phyloP scores from a whole-genome alignment of 2,329 filamentous ascomycete species.

The Ceratocystis eucalypticola region DNA sequence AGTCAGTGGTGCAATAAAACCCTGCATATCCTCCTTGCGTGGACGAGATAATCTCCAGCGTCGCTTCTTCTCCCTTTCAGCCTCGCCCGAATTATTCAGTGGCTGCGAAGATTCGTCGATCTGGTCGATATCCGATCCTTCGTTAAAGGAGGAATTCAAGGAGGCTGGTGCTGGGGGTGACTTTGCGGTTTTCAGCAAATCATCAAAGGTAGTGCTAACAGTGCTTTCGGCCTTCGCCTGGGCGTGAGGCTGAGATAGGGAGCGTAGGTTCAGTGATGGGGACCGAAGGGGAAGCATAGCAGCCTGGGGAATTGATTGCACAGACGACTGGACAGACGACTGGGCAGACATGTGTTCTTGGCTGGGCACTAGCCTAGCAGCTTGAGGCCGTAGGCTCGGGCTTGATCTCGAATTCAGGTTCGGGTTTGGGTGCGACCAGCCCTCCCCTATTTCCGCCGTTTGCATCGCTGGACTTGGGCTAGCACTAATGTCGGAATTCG shows the following conservation, averaged over 20 bases:
- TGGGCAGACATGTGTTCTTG: background rate
- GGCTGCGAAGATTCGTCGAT: conserved; percentile 39
- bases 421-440: background rate
- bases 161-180: conserved; percentile 67
- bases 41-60: conserved; percentile 59
- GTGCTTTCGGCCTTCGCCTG: background rate
- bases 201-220: conserved; percentile 25
- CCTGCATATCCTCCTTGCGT: conserved; percentile 39
- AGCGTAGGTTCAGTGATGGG: background rate
- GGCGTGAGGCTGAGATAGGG: background rate
- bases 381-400: background rate
- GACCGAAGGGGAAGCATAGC: background rate
- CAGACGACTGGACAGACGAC: background rate
- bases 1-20: conserved; percentile 26
- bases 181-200: conserved; percentile 45
- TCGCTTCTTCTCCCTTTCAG: conserved; percentile 51
- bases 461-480: background rate
- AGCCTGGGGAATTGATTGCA: background rate
- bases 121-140: conserved; percentile 68
- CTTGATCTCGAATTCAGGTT: background rate
- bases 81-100: conserved; percentile 22
- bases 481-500: background rate
- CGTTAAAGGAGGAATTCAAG: conserved; percentile 62
- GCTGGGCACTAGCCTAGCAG: background rate
- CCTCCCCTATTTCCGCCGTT: background rate